These are phyloP conservation scores for Ophiocordyceps camponoti-rufipedis DNA, from an alignment of 2,329 filamentous ascomycete genomes.

Conservation along the genomic window DNA sequence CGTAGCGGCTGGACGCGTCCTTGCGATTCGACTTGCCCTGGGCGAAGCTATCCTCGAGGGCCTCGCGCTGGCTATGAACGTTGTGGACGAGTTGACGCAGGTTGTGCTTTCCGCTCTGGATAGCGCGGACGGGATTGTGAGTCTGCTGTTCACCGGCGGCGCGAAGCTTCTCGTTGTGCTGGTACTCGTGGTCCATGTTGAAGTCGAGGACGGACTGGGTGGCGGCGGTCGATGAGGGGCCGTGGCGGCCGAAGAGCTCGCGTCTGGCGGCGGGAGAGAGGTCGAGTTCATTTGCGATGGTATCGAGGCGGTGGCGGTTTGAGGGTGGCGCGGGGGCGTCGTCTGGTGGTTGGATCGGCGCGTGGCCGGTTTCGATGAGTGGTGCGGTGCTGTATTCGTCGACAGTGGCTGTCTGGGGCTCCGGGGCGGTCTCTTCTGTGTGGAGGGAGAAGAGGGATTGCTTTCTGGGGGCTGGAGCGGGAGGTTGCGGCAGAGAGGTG, in stretches of 20 bases:
- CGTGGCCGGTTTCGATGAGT: conserved; percentile 21
- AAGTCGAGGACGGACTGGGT: conserved; percentile 58
- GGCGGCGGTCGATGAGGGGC: conserved; percentile 14
- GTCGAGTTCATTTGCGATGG: conserved; percentile 60
- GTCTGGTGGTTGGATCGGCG: conserved; percentile 5
- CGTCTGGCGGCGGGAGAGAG: conserved; percentile 60
- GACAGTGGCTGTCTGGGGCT: conserved; percentile 9
- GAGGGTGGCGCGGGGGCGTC: conserved; percentile 7
- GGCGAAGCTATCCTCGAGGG: conserved; percentile 83
- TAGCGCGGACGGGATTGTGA: conserved; percentile 72
- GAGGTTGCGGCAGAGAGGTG: conserved; percentile 1
- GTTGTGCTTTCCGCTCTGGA: conserved; percentile 69
- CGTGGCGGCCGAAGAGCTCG: conserved; percentile 65
- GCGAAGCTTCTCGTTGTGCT: conserved; percentile 61
- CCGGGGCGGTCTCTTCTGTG: conserved; percentile 15
- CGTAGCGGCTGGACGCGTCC: conserved; percentile 69
- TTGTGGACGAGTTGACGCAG: conserved; percentile 74
- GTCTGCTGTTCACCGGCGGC: conserved; percentile 50
- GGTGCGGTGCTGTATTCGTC: conserved; percentile 26
- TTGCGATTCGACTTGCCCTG: conserved; percentile 59
- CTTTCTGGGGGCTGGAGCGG: conserved; percentile 25
- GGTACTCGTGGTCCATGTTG: conserved; percentile 78
- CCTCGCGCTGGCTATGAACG: conserved; percentile 66
- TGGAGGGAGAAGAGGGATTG: conserved; percentile 53
- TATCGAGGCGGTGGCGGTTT: conserved; percentile 35